These are phyloP conservation scores for Candida quercuum DNA, from an alignment of 805 yeast species.

Conservation along the genomic window DNA sequence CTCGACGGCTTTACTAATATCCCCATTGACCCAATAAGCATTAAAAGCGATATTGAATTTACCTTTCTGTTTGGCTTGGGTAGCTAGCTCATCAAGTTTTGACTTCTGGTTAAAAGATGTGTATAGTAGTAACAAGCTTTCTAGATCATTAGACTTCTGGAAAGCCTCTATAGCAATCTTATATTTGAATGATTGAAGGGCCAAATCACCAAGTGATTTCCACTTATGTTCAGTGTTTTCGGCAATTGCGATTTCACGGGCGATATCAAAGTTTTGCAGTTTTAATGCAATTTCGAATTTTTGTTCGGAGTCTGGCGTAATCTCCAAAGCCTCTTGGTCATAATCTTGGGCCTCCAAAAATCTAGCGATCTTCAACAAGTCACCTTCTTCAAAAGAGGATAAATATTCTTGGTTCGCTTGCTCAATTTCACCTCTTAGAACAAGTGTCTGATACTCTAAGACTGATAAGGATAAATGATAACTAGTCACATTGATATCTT, in stretches of 20 bases:
- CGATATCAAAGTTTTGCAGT: slow-evolving; percentile 66
- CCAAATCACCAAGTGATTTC: slow-evolving; percentile 87
- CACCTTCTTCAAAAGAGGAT: slow-evolving; percentile 58
- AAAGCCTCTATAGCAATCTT: slow-evolving; percentile 77
- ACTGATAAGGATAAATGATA: slow-evolving; percentile 81
- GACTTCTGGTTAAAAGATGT: slow-evolving; percentile 71
- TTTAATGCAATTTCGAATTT: slow-evolving; percentile 84
- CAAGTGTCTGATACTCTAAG: slow-evolving; percentile 92
- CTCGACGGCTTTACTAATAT: slow-evolving; percentile 54
- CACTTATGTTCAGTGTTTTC: slow-evolving; percentile 67
- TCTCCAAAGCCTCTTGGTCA: slow-evolving; percentile 72
- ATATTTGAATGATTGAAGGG: slow-evolving; percentile 73
- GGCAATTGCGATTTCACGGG: slow-evolving; percentile 57
- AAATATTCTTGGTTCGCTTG: slow-evolving; percentile 59
- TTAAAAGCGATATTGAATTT: slow-evolving; percentile 88
- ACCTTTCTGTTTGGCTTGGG: slow-evolving; percentile 63
- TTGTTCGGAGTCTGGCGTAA: slow-evolving; percentile 86
- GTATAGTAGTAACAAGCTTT: slow-evolving; percentile 75
- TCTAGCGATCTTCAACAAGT: slow-evolving; percentile 75
- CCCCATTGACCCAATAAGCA: slow-evolving; percentile 84
- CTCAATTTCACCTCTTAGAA: slow-evolving; percentile 90
- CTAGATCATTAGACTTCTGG: slow-evolving; percentile 72
- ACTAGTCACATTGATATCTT: slow-evolving; percentile 76
- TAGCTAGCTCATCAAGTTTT: slow-evolving; percentile 60
- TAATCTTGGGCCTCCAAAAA: slow-evolving; percentile 92